Percentiles rank a stretch among this genome's conserved stretches.
Conservation (phyloP, 306 rosid species). For the Casuarina cunninghamiana region DNA sequence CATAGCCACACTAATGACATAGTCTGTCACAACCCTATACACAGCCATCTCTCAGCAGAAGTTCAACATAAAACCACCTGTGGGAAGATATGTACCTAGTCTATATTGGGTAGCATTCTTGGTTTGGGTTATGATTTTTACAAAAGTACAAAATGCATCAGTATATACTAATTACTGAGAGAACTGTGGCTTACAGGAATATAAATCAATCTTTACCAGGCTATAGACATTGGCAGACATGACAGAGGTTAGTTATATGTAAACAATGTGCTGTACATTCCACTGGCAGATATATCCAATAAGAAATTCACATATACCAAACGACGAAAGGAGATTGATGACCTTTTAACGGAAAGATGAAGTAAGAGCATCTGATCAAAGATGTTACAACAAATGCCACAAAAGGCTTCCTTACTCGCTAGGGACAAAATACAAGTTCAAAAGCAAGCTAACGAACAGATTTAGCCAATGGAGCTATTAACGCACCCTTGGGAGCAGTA, state of each 20-base stretch:
- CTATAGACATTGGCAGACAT: neutral
- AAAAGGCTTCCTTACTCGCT: conserved; percentile 8
- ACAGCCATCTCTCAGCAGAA: neutral
- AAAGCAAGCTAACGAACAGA: neutral
- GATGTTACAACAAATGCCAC: conserved; percentile 2
- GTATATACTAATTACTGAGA: neutral
- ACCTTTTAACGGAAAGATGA: neutral
- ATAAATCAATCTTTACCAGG: neutral
- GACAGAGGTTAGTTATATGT: neutral
- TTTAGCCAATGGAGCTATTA: conserved; percentile 10
- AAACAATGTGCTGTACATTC: neutral
- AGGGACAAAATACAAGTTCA: neutral
- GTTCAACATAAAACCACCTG: neutral
- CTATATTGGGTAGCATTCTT: neutral
- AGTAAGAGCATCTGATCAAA: neutral
- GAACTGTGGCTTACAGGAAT: neutral
- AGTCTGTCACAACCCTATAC: neutral
- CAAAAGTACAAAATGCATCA: neutral
- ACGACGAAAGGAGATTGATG: neutral
- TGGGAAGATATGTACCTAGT: neutral
- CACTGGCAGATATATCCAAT: neutral
- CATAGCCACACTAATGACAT: conserved; percentile 1
- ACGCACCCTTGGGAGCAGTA: conserved; percentile 2
- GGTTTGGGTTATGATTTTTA: neutral
- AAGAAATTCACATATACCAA: neutral